Evolutionary conservation across 176 grass and related monocot species (phyloP).

Genomic region (Avena eriantha): DNA sequence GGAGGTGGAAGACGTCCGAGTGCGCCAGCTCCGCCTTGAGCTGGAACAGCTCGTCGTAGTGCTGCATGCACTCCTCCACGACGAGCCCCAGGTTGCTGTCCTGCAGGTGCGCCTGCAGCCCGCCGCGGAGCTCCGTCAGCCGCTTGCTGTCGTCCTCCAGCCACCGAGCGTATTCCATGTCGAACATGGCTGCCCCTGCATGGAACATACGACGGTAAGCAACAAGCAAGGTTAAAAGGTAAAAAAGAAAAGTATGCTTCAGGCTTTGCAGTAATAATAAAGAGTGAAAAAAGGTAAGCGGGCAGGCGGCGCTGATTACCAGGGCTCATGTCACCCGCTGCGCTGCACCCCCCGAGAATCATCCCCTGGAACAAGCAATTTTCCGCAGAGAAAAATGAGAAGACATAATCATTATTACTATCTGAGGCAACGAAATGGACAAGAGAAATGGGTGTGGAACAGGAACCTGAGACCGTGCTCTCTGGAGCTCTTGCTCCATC

Average conservation of each 20-base stretch:
- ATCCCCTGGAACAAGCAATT: slow-evolving; percentile 66
- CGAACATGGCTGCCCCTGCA: slow-evolving; percentile 84
- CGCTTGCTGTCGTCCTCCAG: slow-evolving; percentile 79
- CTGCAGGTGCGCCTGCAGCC: slow-evolving; percentile 73
- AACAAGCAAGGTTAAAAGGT: neutral
- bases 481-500: slow-evolving; percentile 86
- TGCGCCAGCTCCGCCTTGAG: slow-evolving; percentile 69
- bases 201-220: neutral
- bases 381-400: neutral
- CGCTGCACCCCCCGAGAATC: slow-evolving; percentile 76
- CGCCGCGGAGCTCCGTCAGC: slow-evolving; percentile 62
- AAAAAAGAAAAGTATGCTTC: neutral
- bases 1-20: slow-evolving; percentile 88
- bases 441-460: slow-evolving; percentile 33
- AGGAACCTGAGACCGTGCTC: slow-evolving; percentile 85
- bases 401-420: neutral
- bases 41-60: slow-evolving; percentile 92
- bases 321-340: slow-evolving; percentile 69
- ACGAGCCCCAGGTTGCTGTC: slow-evolving; percentile 71
- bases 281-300: neutral
- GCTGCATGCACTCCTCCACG: slow-evolving; percentile 81
- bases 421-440: neutral
- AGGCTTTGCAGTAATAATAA: neutral
- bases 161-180: slow-evolving; percentile 94
- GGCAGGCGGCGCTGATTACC: slow-evolving; percentile 58